phyloP scores from a whole-genome alignment of 306 rosid genomes.

The Oxytropis ochrocephala region DNA sequence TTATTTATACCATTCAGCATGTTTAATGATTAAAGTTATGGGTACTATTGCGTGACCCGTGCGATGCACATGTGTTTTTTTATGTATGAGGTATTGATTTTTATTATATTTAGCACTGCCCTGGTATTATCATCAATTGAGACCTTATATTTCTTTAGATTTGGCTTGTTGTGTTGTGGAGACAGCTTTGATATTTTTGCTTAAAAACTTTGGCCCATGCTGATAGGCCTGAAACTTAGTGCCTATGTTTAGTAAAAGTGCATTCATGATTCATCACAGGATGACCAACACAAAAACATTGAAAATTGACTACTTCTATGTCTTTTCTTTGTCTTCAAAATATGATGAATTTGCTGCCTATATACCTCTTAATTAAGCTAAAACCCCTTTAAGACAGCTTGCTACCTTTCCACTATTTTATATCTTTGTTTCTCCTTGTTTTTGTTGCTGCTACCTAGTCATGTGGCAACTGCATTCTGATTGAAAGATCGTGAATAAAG shows the following conservation, averaged over 20 bases:
- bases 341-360: slow-evolving; percentile 15
- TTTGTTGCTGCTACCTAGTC: slow-evolving; percentile 6
- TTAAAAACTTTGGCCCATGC: background rate
- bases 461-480: background rate
- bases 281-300: background rate
- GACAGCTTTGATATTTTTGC: slow-evolving; percentile 7
- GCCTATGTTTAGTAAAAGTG: slow-evolving; percentile 8
- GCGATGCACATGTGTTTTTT: too few relatives aligned
- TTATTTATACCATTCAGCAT: background rate
- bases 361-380: slow-evolving; percentile 1
- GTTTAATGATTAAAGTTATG: background rate
- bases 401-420: background rate
- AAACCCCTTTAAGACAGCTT: background rate
- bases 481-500: background rate
- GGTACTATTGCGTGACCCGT: too few relatives aligned
- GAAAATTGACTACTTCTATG: slow-evolving; percentile 19
- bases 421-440: slow-evolving; percentile 5
- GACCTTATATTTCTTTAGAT: slow-evolving; percentile 11
- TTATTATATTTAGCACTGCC: background rate
- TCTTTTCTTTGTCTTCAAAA: slow-evolving; percentile 14
- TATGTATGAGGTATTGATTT: too few relatives aligned
- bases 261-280: slow-evolving; percentile 10
- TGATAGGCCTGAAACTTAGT: slow-evolving; percentile 2
- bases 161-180: slow-evolving; percentile 17
- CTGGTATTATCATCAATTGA: background rate